Base-by-base conservation (phyloP, 163 green algal species). In the Scenedesmus sp. region DNA sequence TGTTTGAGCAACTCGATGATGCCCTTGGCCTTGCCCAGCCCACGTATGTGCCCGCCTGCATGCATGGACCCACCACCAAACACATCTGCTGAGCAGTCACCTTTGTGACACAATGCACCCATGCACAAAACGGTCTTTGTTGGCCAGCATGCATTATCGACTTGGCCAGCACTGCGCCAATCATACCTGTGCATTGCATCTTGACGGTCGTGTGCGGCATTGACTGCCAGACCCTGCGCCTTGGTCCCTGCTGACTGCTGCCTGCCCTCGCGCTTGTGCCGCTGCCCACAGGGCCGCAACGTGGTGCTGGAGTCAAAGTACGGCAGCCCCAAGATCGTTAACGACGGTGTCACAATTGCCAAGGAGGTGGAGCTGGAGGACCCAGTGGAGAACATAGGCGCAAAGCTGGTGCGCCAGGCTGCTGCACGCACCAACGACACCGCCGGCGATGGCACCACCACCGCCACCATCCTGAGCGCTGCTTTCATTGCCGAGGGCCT, bases 241-340 rank as follows among this genome's bases (percentile, higher is more conserved):
- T n/a, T n/a, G n/a, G n/a, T n/a, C n/a, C n/a, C 56, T 61, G 51
- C 13, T 18, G 1, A 1, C 56, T 70, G 56, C 56, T 16, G 22
- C 56, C 1, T 3, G 4, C 56, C 56, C 56, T 70, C 15, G 10
- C 22, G 20, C 20, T 70, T 70, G n/a, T n/a, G 56, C 56, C n/a
- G 13, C 56, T 70, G 22, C 97, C 13, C 96, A 20, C 85, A 97
- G 96, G 98, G 98, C 10, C 97, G 98, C 90, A 99, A 99, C 91
- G 98, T 99, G 46, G 98, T 99, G 87, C 95, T 99, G 42, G 98
- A 99, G 96, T 98, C 95, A 94, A 99, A 99, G 95, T 99, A 98
- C 83, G 98, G 98, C 80, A 99, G 97, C 37, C 98, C 98, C 44
- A 98, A 99, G 94, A 99, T 99, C 85, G 98, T 99, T 37, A 99